Base-by-base conservation (phyloP, 148 eudicot genomes). In the Bassia scoparia region DNA sequence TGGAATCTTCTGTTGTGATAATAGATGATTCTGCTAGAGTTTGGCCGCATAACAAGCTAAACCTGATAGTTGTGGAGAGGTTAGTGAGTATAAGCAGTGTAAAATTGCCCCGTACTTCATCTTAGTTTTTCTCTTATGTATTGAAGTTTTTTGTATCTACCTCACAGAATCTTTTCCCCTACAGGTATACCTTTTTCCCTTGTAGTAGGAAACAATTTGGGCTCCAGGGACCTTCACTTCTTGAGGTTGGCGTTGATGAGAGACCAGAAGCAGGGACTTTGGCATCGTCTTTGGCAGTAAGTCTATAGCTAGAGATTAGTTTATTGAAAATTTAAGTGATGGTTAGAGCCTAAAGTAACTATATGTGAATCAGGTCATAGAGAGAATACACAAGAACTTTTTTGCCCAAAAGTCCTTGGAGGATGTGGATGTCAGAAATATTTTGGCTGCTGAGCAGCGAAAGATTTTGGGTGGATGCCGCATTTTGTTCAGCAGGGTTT, bases 171-270 rank as follows among this genome's bases (percentile, higher is more conserved):
- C 38, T 13, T 70, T 52, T 74, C 29, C 54, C 68, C 66, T 71
- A 67, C 84, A 95, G 99, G 87, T 95, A 95, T 81, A 87, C 86
- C 24, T 95, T 87, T 79, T 95, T 95, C 56, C 99, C 99, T 37
- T 95, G 94, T 78, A 95, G 99, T 80, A 86, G 99, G 81, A 87
- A 96, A 35, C 99, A 95, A 77, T 95, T 95, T 82, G 99, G 99
- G 68, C 97, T 95, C 65, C 83, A 89, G 24, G 99, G 99, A 41
- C 96, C 96, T 76, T 95, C 99, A n/a, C 96, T 95, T 44, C 97
- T 95, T 81, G 99, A 95, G 79, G 86, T 89, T 83, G 97, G 88
- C 84, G 93, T 85, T 84, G 99, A 95, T 73, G 99, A 95, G 81
- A 87, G 97, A 75, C 85, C 97, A 72, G 99, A 95, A 80, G 93